phyloP scores from a whole-genome alignment of 495 filamentous ascomycete species.

The Cercophora sp. region DNA sequence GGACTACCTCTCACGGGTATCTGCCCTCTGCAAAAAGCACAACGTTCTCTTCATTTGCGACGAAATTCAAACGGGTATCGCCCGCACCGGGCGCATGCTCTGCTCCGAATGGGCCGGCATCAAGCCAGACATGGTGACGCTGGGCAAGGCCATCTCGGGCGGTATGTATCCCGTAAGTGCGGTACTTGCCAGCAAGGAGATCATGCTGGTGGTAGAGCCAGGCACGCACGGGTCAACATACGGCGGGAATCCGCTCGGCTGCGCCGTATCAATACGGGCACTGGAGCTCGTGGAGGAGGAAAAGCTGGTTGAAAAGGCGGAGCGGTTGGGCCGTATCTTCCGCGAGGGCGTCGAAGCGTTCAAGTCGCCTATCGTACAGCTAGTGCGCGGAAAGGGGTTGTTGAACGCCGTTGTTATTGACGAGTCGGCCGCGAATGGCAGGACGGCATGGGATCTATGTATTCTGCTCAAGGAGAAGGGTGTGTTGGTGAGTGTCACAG shows the following conservation, averaged over 20 bases:
- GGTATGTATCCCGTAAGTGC: slow-evolving; percentile 98
- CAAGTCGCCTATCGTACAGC: slow-evolving; percentile 73
- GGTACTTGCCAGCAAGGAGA: slow-evolving; percentile 80
- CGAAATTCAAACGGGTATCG: slow-evolving; percentile 98
- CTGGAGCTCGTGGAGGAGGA: slow-evolving; percentile 92
- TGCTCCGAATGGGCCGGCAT: slow-evolving; percentile 93
- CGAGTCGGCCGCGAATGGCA: slow-evolving; percentile 76
- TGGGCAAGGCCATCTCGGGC: slow-evolving; percentile 96
- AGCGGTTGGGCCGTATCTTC: slow-evolving; percentile 78
- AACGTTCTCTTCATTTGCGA: slow-evolving; percentile 95
- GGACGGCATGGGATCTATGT: slow-evolving; percentile 95
- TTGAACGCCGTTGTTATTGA: slow-evolving; percentile 97
- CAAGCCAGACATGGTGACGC: slow-evolving; percentile 88
- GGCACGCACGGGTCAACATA: slow-evolving; percentile 97
- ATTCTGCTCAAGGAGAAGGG: slow-evolving; percentile 95
- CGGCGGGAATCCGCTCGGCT: slow-evolving; percentile 95
- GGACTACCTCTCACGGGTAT: slow-evolving; percentile 77
- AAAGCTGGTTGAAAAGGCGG: slow-evolving; percentile 75
- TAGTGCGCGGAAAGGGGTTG: slow-evolving; percentile 85
- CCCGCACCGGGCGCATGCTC: slow-evolving; percentile 86
- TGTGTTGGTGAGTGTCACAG: slow-evolving; percentile 62
- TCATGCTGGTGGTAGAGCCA: slow-evolving; percentile 97
- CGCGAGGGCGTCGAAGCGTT: slow-evolving; percentile 67
- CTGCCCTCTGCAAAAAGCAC: slow-evolving; percentile 84
- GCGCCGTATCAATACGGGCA: slow-evolving; percentile 93